These are phyloP conservation scores for Cercospora sp. DNA, from an alignment of 2,329 filamentous ascomycete genomes.

Conservation along the genomic window DNA sequence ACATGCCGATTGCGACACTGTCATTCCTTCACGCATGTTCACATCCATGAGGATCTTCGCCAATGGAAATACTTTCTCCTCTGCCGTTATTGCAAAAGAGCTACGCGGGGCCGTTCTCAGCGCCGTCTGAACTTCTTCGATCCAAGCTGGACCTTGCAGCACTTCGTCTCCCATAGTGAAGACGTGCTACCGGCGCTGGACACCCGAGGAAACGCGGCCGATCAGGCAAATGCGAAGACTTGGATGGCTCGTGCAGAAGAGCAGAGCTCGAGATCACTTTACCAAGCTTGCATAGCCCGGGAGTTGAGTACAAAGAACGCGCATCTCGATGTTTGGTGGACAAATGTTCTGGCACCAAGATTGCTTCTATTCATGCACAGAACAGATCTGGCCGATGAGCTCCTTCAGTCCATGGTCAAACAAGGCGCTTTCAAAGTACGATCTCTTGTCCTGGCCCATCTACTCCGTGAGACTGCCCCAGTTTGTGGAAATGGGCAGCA, in stretches of 20 bases:
- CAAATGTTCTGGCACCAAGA: neutral
- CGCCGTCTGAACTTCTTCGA: neutral
- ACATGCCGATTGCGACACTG: neutral
- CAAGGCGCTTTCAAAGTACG: neutral
- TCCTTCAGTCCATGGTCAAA: neutral
- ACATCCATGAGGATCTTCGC: neutral
- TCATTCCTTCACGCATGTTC: neutral
- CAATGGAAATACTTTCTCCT: slow-evolving; percentile 1
- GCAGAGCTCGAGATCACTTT: neutral
- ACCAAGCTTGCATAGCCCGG: neutral
- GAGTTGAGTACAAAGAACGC: neutral
- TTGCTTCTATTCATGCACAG: neutral
- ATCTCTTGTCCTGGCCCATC: neutral
- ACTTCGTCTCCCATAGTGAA: slow-evolving; percentile 1
- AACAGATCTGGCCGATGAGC: neutral
- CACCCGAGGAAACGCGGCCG: neutral
- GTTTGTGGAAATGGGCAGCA: neutral
- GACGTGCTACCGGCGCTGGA: neutral
- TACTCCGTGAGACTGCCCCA: neutral
- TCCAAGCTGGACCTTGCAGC: neutral
- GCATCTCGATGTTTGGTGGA: neutral
- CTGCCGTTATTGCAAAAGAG: neutral
- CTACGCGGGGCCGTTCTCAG: neutral
- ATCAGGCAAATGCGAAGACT: neutral
- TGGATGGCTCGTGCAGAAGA: neutral